Conservation (phyloP, 805 yeast species). For the Jamesozyma hellenica region DNA sequence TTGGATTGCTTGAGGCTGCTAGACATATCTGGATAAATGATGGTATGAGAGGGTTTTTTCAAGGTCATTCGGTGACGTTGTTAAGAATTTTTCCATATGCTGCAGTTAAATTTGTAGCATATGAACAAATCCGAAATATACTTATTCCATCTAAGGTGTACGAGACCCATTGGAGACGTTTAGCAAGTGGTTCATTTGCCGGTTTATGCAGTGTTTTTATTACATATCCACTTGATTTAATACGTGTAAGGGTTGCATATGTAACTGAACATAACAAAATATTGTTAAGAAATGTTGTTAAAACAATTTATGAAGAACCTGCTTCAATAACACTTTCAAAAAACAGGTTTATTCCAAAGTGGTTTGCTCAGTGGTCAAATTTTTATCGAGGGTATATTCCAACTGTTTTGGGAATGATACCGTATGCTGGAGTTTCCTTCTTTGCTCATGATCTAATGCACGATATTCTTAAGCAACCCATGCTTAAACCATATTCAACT, state of each 20-base stretch:
- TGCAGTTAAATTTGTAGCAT: slow-evolving; percentile 90
- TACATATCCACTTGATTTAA: slow-evolving; percentile 86
- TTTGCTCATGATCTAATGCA: slow-evolving; percentile 88
- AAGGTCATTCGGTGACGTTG: slow-evolving; percentile 92
- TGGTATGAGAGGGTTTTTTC: slow-evolving; percentile 75
- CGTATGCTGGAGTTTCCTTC: slow-evolving; percentile 96
- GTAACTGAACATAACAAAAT: slow-evolving; percentile 44
- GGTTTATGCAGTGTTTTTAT: slow-evolving; percentile 79
- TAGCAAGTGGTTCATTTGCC: slow-evolving; percentile 81
- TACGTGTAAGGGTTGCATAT: slow-evolving; percentile 86
- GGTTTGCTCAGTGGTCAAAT: slow-evolving; percentile 39
- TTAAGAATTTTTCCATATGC: slow-evolving; percentile 93
- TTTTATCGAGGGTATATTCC: slow-evolving; percentile 93
- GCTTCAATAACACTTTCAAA: slow-evolving; percentile 25
- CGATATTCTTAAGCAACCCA: slow-evolving; percentile 64
- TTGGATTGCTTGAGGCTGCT: slow-evolving; percentile 69
- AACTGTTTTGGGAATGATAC: slow-evolving; percentile 89
- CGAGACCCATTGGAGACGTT: slow-evolving; percentile 74
- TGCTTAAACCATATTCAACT: slow-evolving; percentile 45
- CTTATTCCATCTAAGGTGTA: slow-evolving; percentile 64
- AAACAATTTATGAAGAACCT: slow-evolving; percentile 25
- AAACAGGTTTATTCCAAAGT: slow-evolving; percentile 29
- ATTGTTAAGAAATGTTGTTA: slow-evolving; percentile 20
- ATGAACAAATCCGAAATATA: slow-evolving; percentile 78
- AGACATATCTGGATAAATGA: slow-evolving; percentile 53